These are phyloP conservation scores for Primulina huaijiensis DNA, from an alignment of 257 asterid genomes.

Conservation along the genomic window DNA sequence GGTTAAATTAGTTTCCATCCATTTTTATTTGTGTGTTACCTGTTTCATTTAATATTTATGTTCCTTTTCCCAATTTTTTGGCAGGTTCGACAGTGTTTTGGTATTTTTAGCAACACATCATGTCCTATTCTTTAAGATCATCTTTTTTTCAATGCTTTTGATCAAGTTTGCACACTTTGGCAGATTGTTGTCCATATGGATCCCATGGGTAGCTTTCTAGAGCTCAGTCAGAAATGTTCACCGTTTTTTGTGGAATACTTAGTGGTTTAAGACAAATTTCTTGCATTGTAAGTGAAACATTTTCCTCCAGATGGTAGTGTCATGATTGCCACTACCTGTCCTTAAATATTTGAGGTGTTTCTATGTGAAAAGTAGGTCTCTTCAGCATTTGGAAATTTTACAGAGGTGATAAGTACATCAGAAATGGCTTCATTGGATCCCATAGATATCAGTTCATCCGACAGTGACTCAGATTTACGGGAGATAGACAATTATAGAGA, in stretches of 20 bases:
- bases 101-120: background rate
- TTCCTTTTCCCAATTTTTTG: background rate
- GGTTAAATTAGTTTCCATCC: background rate
- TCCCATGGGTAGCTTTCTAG: constrained; percentile 27
- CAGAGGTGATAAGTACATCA: constrained; percentile 29
- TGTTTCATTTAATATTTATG: background rate
- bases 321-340: constrained; percentile 5
- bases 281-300: constrained; percentile 34
- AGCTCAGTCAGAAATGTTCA: constrained; percentile 21
- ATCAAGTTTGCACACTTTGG: constrained; percentile 17
- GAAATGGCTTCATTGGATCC: constrained; percentile 50
- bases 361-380: constrained; percentile 34
- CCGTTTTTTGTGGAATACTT: constrained; percentile 33
- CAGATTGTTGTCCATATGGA: constrained; percentile 49
- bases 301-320: constrained; percentile 21
- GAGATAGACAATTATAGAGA: constrained; percentile 70
- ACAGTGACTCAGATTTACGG: constrained; percentile 72
- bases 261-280: constrained; percentile 32
- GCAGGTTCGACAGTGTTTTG: background rate
- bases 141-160: constrained; percentile 15
- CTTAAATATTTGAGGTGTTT: constrained; percentile 21
- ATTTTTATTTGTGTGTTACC: background rate
- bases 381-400: constrained; percentile 34
- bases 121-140: constrained; percentile 1
- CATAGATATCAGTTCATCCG: constrained; percentile 78